Evolutionary conservation across 768 basidiomycete genomes (phyloP), one percentile per base, ranked within the genome.

Genomic region (Ephemerocybe angulata): DNA sequence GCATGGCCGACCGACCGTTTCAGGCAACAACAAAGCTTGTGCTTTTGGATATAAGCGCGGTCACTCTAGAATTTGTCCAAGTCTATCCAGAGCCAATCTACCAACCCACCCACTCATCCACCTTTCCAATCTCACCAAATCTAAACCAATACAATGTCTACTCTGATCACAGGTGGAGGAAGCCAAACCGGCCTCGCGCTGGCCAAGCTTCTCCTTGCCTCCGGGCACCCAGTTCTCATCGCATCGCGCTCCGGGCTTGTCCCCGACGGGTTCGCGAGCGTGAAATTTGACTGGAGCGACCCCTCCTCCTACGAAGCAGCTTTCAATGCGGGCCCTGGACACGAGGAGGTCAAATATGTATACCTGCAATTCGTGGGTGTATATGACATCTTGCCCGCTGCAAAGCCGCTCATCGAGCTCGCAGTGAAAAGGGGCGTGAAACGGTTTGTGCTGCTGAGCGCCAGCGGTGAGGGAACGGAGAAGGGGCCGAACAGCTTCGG

Each of bases 221-320:
- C 60, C 3, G 56, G 58, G 1, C 59, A 61, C 15, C n/a, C 21
- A 3, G 11, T 67, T 30, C 43, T 67, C 43, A 27, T 66, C 21
- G 52, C 66, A 2, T 60, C 54, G 12, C 65, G 67, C 21, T 64
- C 62, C 19, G 50, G 50, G 17, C 58, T 59, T 7, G 58, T 62
- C 19, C 61, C 60, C 5, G 41, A 24, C 2, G 63, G 65, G 1
- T 63, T 60, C 53, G 58, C 47, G 17, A 60, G 55, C 38, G 59
- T 63, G 4, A 59, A 53, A 29, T 73, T 75, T 33, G 68, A 76
- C 52, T 75, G 75, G 74, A 57, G 60, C 25, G 67, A 76, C 44
- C 43, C 64, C 50, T 59, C 61, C 12, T 66, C 66, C 0, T 63
- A 56, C 42, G 47, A 53, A 27, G 60, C 61, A 38, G 58, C 62